These are phyloP conservation scores for Chaetoscypha palmicola DNA, from an alignment of 2,329 filamentous ascomycete genomes.

Conservation along the genomic window DNA sequence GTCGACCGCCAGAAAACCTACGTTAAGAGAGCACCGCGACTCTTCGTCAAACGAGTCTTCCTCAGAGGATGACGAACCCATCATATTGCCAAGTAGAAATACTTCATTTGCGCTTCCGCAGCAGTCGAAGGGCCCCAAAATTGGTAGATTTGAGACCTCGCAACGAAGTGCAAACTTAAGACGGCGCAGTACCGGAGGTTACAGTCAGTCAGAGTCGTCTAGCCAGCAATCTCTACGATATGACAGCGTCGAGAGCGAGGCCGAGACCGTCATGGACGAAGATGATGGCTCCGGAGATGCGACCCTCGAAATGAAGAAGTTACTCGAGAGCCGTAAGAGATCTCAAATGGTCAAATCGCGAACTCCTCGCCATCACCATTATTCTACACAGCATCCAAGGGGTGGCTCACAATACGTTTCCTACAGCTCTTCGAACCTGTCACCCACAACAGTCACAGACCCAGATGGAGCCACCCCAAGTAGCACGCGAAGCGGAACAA, in stretches of 20 bases:
- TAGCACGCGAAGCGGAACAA: conserved; percentile 29
- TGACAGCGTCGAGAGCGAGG: conserved; percentile 44
- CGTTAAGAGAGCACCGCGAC: conserved; percentile 34
- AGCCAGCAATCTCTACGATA: conserved; percentile 23
- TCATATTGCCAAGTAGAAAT: conserved; percentile 55
- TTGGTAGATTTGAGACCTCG: conserved; percentile 22
- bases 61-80: conserved; percentile 57
- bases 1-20: conserved; percentile 15
- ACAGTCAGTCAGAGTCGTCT: conserved; percentile 28
- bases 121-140: conserved; percentile 21
- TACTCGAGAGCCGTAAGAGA: conserved; percentile 32
- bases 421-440: conserved; percentile 35
- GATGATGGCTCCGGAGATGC: conserved; percentile 46
- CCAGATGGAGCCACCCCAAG: conserved; percentile 42
- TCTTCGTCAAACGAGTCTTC: conserved; percentile 46
- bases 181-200: conserved; percentile 23
- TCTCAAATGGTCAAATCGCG: conserved; percentile 17
- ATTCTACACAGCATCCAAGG: conserved; percentile 18
- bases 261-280: conserved; percentile 50
- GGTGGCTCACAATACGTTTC: conserved; percentile 17
- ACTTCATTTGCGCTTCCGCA: conserved; percentile 41
- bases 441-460: conserved; percentile 46
- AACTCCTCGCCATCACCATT: conserved; percentile 21
- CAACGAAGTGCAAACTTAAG: conserved; percentile 12
- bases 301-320: conserved; percentile 51